phyloP scores from a whole-genome alignment of 2,329 filamentous ascomycete species.

The Alternaria novae-zelandiae region DNA sequence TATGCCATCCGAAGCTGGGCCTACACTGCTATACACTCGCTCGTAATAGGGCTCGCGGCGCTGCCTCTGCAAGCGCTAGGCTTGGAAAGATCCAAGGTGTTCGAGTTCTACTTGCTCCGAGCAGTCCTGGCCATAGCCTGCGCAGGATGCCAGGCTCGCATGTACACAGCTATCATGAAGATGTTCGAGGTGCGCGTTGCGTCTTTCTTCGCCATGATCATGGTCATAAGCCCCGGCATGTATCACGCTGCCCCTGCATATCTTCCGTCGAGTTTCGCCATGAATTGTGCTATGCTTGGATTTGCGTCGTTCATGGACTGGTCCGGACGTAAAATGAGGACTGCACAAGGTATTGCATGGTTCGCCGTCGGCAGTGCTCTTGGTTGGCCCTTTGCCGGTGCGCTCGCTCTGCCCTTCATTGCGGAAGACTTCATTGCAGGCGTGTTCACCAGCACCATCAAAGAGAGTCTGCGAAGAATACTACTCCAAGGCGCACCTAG shows the following conservation, averaged over 20 bases:
- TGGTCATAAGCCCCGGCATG: slow-evolving; percentile 84
- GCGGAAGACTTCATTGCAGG: slow-evolving; percentile 73
- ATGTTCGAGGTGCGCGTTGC: slow-evolving; percentile 84
- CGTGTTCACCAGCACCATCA: slow-evolving; percentile 61
- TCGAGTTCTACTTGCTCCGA: slow-evolving; percentile 88
- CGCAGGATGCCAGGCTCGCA: slow-evolving; percentile 78
- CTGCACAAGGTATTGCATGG: slow-evolving; percentile 84
- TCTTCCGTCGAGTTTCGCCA: slow-evolving; percentile 92
- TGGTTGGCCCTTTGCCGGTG: slow-evolving; percentile 93
- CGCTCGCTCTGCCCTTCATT: slow-evolving; percentile 80
- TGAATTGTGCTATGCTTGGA: slow-evolving; percentile 90
- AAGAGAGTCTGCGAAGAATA: slow-evolving; percentile 66
- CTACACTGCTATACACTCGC: slow-evolving; percentile 81
- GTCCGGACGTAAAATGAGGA: slow-evolving; percentile 74
- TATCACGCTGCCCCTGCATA: slow-evolving; percentile 89
- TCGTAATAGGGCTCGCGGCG: slow-evolving; percentile 70
- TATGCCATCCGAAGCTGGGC: slow-evolving; percentile 96
- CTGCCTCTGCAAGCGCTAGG: slow-evolving; percentile 51
- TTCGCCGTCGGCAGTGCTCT: slow-evolving; percentile 85
- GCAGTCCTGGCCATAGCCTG: slow-evolving; percentile 76
- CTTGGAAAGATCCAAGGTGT: slow-evolving; percentile 50
- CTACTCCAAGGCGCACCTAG: slow-evolving; percentile 70
- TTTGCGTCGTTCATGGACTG: slow-evolving; percentile 91
- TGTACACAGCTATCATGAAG: slow-evolving; percentile 79
- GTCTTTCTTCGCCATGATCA: slow-evolving; percentile 78